Percentiles rank a stretch among this genome's conserved stretches.
phyloP scores from a whole-genome alignment of 2,329 filamentous ascomycete genomes.

The Arthroderma sp. region DNA sequence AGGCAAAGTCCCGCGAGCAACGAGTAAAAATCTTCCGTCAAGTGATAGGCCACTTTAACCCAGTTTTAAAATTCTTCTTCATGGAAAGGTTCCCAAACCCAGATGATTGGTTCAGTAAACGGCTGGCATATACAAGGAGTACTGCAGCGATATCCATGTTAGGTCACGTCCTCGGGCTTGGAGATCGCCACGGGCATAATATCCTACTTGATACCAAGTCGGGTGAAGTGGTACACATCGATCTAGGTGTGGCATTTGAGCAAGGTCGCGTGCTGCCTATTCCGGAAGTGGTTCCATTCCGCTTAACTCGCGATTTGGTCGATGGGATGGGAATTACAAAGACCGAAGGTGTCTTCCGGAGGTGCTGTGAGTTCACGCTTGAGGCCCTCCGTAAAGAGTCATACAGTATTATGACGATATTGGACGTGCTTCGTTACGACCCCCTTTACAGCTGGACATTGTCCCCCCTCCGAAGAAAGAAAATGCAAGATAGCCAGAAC shows the following conservation, averaged over 20 bases:
- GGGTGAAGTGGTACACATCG: constrained; percentile 92
- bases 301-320: constrained; percentile 83
- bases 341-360: constrained; percentile 88
- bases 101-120: constrained; percentile 86
- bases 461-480: constrained; percentile 53
- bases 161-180: constrained; percentile 81
- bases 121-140: constrained; percentile 81
- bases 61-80: constrained; percentile 94
- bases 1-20: constrained; percentile 54
- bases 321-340: constrained; percentile 94
- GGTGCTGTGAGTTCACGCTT: constrained; percentile 97
- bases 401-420: constrained; percentile 95
- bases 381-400: constrained; percentile 89
- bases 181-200: constrained; percentile 92
- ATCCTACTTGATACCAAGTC: constrained; percentile 82
- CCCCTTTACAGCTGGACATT: constrained; percentile 93
- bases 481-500: constrained; percentile 48
- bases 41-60: constrained; percentile 70
- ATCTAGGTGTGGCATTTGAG: constrained; percentile 93
- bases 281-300: constrained; percentile 90
- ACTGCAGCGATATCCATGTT: constrained; percentile 93
- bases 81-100: constrained; percentile 88
- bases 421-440: constrained; percentile 96
- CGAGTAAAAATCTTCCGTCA: constrained; percentile 64
- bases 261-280: constrained; percentile 89